Base-by-base conservation (phyloP, 176 grass and related monocot genomes). In the Tillandsia fasciculata region DNA sequence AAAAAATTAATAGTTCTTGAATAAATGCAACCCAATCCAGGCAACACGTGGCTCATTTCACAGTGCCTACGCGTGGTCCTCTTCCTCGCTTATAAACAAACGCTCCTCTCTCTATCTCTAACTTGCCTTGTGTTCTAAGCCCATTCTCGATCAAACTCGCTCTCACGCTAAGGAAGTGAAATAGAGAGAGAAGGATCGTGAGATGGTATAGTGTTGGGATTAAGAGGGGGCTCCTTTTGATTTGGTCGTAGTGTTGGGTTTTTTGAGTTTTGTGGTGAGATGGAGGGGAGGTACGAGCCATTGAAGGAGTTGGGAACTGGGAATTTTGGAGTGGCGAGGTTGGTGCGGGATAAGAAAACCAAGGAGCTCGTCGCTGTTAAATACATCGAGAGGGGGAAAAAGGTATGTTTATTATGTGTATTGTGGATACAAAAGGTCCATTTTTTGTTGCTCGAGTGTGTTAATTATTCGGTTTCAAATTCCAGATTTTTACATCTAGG, bases 341-440 rank as follows among this genome's bases (percentile, higher is more conserved):
- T 97, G 76, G 93, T 84, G 76, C 84, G 84, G 82, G 84, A 97
- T 74, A 92, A 87, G 74, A 84, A 67, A 49, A 92, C 76, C 57
- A 89, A 83, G 71, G 89, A 90, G 59, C 89, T 97, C 75, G 83
- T 97, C 52, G 93, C 93, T 66, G 93, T 97, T 73, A 97, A 97
- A 82, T 97, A 85, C 79, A 97, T 92, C 73, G 86, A 87, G 77
- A 90, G 93, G 85, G 89, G 89, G 70, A 87, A 90, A 71, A 97
- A 97, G 93, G 92, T 96, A 49, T 9, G 24, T 3, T 50, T 73
- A 12, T 26, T 20, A 10, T 68, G 12, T 49, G 9, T 63, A 20
- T 28, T 42, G 33, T 7, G 33, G 33, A 42, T 42, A 5, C 3
- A 42, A 42, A 42, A 42, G 33, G 29, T 33, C 33, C 33, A 42